Evolutionary conservation across 805 yeast species (phyloP).

Genomic region (Saccharomycopsis fodiens): DNA sequence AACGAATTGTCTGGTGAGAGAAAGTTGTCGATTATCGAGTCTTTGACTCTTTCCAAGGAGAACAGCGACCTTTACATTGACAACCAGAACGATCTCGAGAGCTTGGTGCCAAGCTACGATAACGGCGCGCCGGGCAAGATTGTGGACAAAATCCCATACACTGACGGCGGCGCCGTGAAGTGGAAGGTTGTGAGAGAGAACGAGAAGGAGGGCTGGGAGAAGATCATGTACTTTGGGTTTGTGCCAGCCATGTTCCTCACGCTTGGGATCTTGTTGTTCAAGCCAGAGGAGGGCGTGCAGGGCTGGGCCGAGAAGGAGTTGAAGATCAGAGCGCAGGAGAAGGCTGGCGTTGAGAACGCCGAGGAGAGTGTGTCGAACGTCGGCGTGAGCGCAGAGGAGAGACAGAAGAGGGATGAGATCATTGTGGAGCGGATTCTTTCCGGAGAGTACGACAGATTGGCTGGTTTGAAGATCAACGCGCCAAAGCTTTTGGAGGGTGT

Average conservation of each 20-base stretch:
- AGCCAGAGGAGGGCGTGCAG: constrained; percentile 42
- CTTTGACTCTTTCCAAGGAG: constrained; percentile 40
- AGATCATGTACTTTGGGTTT: constrained; percentile 59
- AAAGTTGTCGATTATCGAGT: constrained; percentile 42
- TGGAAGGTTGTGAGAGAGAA: constrained; percentile 74
- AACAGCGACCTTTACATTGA: constrained; percentile 49
- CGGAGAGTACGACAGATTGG: constrained; percentile 75
- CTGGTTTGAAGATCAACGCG: constrained; percentile 46
- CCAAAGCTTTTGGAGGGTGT: constrained; percentile 1
- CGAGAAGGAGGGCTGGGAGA: constrained; percentile 82
- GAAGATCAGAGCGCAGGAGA: constrained; percentile 66
- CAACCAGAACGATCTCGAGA: constrained; percentile 54
- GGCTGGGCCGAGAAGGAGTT: constrained; percentile 85
- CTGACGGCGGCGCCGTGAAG: constrained; percentile 72
- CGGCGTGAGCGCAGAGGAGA: constrained; percentile 43
- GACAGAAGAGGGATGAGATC: constrained; percentile 62
- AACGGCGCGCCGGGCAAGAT: constrained; percentile 49
- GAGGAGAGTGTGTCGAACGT: constrained; percentile 33
- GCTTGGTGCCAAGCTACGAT: constrained; percentile 41
- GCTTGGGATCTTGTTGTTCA: constrained; percentile 43
- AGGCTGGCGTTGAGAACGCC: constrained; percentile 46
- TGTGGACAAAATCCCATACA: constrained; percentile 77
- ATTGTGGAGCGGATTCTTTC: constrained; percentile 74
- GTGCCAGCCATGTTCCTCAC: constrained; percentile 62
- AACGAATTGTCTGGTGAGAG: constrained; percentile 52